Base-by-base conservation (phyloP, 768 basidiomycete species). In the Boletales sp. region DNA sequence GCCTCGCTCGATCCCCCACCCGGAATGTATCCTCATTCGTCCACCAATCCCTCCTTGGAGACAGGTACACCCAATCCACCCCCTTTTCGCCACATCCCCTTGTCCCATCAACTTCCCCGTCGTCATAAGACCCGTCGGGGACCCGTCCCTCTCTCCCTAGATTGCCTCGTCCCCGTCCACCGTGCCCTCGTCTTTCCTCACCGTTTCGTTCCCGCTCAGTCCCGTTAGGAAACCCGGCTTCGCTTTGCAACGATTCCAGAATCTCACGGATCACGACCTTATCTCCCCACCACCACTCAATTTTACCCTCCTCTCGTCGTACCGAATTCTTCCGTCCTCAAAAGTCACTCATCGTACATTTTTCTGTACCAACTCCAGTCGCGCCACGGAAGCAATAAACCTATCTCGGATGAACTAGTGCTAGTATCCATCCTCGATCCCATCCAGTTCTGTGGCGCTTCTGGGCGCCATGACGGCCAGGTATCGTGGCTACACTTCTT, bases 251-350 rank as follows among this genome's bases (percentile, higher is more conserved):
- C 39, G 24, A 31, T 40, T 10, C 4, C 49, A 42, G 24, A 55
- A 65, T 65, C 63, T 63, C 24, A 55, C 62, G 62, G 62, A 63
- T 63, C 63, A 56, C 50, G 62, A 60, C 62, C 62, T 63, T 63
- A 63, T 65, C 62, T 63, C 62, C 62, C 63, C 41, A 14, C 44
- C 47, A 51, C 50, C 54, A 47, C 51, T 29, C 24, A 4, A 24
- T n/a, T 10, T 45, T 49, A 59, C 21, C 53, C 52, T 38, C 13
- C 15, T 40, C 36, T 27, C 39, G 37, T 38, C 37, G 17, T 62
- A 53, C 59, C 49, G 31, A 37, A 19, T n/a, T n/a, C 50, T 37
- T 51, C 50, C 41, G 56, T 56, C 40, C 43, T 47, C 59, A 45
- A 53, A 62, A 53, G 51, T 30, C 52, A 34, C 53, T 51, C 59